A percentile compares a stretch with the other conserved stretches of the same genome.
These are phyloP conservation scores for Brassica cretica DNA, from an alignment of 345 rosid species.

Conservation along the genomic window DNA sequence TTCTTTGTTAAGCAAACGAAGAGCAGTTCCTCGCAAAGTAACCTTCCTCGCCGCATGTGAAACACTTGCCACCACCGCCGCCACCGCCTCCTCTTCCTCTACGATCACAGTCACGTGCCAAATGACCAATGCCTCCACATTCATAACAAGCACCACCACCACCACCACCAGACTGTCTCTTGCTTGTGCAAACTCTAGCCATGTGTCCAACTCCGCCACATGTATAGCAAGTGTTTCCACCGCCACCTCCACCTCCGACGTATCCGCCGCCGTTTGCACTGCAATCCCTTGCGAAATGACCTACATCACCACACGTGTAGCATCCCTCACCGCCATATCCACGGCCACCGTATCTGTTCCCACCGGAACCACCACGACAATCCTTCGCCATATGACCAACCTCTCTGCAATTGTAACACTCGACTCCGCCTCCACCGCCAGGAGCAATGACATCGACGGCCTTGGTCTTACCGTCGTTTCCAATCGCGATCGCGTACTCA, in stretches of 20 bases:
- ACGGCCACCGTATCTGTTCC: constrained; percentile 36
- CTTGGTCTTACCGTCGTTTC: constrained; percentile 44
- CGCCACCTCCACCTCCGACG: constrained; percentile 24
- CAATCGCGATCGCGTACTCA: constrained; percentile 43
- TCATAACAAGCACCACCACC: constrained; percentile 35
- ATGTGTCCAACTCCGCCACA: constrained; percentile 44
- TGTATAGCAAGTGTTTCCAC: constrained; percentile 40
- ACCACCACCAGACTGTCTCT: constrained; percentile 30
- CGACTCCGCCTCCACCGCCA: constrained; percentile 40
- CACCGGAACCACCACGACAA: constrained; percentile 39
- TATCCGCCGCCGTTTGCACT: constrained; percentile 33
- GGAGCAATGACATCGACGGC: constrained; percentile 57
- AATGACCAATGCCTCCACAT: constrained; percentile 41
- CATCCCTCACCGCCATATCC: constrained; percentile 47
- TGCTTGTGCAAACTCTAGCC: constrained; percentile 45
- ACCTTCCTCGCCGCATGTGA: constrained; percentile 51
- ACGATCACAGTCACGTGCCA: constrained; percentile 48
- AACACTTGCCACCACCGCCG: constrained; percentile 37
- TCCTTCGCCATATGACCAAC: constrained; percentile 49
- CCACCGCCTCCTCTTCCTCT: constrained; percentile 34
- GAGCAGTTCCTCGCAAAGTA: constrained; percentile 59
- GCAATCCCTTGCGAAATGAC: constrained; percentile 61
- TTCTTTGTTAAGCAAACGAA: constrained; percentile 24
- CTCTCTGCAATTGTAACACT: constrained; percentile 44
- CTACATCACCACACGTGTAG: constrained; percentile 48